These are phyloP conservation scores for Catharanthus roseus DNA, from an alignment of 257 asterid species.

Conservation along the genomic window DNA sequence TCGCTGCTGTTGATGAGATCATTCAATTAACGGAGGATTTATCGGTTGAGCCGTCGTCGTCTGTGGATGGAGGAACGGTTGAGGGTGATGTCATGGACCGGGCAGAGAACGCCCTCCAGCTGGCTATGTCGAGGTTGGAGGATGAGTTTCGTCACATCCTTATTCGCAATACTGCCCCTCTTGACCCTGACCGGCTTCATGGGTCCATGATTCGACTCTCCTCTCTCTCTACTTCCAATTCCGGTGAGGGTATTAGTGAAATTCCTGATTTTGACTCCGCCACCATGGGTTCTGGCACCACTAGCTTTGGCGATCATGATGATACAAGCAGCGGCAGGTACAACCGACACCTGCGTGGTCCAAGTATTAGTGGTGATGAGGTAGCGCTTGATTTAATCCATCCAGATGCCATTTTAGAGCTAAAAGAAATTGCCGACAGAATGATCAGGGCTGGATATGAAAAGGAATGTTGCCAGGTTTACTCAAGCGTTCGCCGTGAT, in stretches of 20 bases:
- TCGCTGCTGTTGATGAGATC: slow-evolving; percentile 70
- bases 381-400: slow-evolving; percentile 58
- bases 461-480: slow-evolving; percentile 90
- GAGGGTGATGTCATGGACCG: slow-evolving; percentile 47
- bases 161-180: slow-evolving; percentile 49
- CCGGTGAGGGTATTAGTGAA: slow-evolving; percentile 27
- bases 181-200: slow-evolving; percentile 63
- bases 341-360: slow-evolving; percentile 43
- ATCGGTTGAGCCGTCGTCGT: slow-evolving; percentile 27
- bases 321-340: slow-evolving; percentile 62
- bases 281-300: slow-evolving; percentile 21
- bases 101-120: slow-evolving; percentile 72
- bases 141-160: slow-evolving; percentile 77
- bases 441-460: slow-evolving; percentile 91
- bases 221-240: slow-evolving; percentile 41
- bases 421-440: slow-evolving; percentile 76
- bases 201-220: slow-evolving; percentile 37
- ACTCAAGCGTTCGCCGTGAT: slow-evolving; percentile 78
- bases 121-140: slow-evolving; percentile 80
- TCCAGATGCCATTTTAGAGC: slow-evolving; percentile 60
- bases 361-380: slow-evolving; percentile 67
- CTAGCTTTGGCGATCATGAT: slow-evolving; percentile 24
- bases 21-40: slow-evolving; percentile 63
- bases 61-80: slow-evolving; percentile 11
- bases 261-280: slow-evolving; percentile 62